Percentiles rank a stretch among this genome's conserved stretches.
phyloP scores from a whole-genome alignment of 306 rosid species.

The Erythrophleum fordii region DNA sequence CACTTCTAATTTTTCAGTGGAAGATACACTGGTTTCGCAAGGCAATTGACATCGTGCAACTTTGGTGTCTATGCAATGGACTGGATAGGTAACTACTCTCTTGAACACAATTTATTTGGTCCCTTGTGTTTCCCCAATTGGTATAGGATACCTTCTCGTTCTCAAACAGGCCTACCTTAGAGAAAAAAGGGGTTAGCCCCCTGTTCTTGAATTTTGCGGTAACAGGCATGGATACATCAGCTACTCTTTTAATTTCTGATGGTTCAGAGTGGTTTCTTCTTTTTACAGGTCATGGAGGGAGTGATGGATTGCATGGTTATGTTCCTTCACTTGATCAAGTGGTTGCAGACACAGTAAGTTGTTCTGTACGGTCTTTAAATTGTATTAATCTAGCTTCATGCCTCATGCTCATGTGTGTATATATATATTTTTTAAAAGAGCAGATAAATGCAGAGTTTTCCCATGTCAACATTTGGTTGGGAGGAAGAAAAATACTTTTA shows the following conservation, averaged over 20 bases:
- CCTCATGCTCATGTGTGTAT: background rate
- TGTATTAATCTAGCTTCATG: constrained; percentile 14
- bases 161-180: background rate
- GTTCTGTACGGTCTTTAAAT: background rate
- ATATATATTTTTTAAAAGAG: too few relatives aligned
- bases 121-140: background rate
- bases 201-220: background rate
- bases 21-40: constrained; percentile 82
- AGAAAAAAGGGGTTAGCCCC: background rate
- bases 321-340: constrained; percentile 97
- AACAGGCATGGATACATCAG: background rate
- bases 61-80: constrained; percentile 96
- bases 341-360: constrained; percentile 90
- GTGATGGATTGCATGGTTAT: constrained; percentile 97
- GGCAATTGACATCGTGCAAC: constrained; percentile 71
- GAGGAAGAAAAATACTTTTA: background rate
- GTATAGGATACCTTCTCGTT: background rate
- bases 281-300: constrained; percentile 89
- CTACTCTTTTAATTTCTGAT: background rate
- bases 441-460: background rate
- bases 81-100: constrained; percentile 74
- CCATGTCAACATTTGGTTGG: background rate
- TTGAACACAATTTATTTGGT: constrained; percentile 1
- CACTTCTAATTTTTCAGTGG: constrained; percentile 68
- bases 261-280: constrained; percentile 16